These are phyloP conservation scores for Calvatia gigantea DNA, from an alignment of 768 basidiomycete species.

Conservation along the genomic window DNA sequence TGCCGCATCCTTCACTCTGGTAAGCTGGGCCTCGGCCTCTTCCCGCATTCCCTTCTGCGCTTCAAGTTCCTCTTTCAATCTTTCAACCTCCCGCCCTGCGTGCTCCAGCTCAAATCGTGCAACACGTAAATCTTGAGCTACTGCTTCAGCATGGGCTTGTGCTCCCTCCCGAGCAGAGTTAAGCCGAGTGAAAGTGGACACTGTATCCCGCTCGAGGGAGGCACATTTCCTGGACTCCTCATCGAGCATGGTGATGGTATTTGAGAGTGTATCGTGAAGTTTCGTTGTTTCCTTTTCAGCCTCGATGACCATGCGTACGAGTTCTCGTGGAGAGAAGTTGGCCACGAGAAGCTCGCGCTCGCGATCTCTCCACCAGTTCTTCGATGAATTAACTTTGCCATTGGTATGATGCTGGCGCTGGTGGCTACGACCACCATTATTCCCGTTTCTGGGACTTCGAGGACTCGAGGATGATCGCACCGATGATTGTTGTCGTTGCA, in stretches of 20 bases:
- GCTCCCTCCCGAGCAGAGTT: conserved; percentile 33
- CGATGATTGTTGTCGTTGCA: no score
- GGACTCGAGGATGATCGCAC: no score
- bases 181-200: conserved; percentile 29
- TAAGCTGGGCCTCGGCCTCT: conserved; percentile 54
- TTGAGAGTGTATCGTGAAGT: conserved; percentile 31
- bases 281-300: conserved; percentile 32
- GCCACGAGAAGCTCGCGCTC: conserved; percentile 20
- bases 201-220: conserved; percentile 31
- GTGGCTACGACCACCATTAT: background rate
- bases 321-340: conserved; percentile 23
- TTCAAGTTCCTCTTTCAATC: conserved; percentile 47
- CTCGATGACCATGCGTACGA: conserved; percentile 27
- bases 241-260: conserved; percentile 31
- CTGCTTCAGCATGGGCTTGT: conserved; percentile 33
- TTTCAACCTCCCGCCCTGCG: conserved; percentile 47
- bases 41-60: conserved; percentile 48
- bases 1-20: conserved; percentile 46
- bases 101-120: conserved; percentile 37
- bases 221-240: conserved; percentile 29
- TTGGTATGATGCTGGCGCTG: background rate
- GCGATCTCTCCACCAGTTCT: conserved; percentile 8
- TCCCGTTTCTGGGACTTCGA: no score
- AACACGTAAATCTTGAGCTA: conserved; percentile 32
- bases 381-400: background rate